Conservation (phyloP, 495 filamentous ascomycete species). For the Lichenothelia convexa region DNA sequence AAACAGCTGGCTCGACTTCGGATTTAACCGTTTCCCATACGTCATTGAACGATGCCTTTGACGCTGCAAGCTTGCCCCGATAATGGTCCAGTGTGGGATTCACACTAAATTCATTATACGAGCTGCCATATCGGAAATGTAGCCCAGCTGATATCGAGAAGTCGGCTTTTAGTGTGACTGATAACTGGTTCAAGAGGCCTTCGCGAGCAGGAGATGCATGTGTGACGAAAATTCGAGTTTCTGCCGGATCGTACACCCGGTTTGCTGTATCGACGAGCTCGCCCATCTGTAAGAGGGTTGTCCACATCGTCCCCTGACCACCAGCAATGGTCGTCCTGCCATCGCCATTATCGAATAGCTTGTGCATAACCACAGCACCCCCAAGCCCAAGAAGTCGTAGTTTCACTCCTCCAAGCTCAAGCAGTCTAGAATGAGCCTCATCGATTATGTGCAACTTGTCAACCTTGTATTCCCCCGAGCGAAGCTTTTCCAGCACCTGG, state of each 20-base stretch:
- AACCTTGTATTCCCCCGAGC: constrained; percentile 95
- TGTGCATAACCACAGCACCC: constrained; percentile 98
- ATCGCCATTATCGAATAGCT: constrained; percentile 97
- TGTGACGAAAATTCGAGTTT: constrained; percentile 95
- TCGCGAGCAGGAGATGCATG: constrained; percentile 95
- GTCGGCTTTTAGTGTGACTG: constrained; percentile 92
- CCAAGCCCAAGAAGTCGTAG: constrained; percentile 85
- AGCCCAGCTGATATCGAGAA: constrained; percentile 96
- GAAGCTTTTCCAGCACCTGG: constrained; percentile 91
- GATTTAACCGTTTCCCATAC: constrained; percentile 97
- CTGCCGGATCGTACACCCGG: constrained; percentile 92
- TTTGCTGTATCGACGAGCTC: constrained; percentile 96
- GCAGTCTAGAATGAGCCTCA: constrained; percentile 81
- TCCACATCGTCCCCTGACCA: constrained; percentile 99
- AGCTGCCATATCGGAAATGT: constrained; percentile 97
- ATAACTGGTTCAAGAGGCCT: constrained; percentile 93
- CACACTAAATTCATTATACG: constrained; percentile 98
- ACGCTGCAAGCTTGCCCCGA: constrained; percentile 96
- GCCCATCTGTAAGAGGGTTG: constrained; percentile 93
- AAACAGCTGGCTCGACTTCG: constrained; percentile 85
- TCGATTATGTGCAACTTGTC: constrained; percentile 96
- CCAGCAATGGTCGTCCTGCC: constrained; percentile 95
- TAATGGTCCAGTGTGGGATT: constrained; percentile 98
- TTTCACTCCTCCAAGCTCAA: constrained; percentile 92
- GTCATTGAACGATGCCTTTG: constrained; percentile 96